Conservation (phyloP, 2,329 filamentous ascomycete genomes). For the Exophiala oligosperma region DNA sequence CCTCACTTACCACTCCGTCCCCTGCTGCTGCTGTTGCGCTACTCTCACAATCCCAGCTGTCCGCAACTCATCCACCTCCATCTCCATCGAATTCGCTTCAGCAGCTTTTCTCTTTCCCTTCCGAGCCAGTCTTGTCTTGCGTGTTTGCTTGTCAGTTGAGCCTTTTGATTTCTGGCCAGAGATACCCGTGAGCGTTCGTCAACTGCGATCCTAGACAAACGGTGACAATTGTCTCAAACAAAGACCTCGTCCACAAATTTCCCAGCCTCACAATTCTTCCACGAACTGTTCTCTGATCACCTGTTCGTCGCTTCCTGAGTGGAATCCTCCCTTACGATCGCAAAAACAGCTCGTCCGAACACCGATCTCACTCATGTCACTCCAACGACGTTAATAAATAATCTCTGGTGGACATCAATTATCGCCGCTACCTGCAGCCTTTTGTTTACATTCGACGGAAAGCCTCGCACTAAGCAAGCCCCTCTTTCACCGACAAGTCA, state of each 20-base stretch:
- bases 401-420: not conserved
- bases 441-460: conserved; percentile 13
- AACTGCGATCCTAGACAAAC: not conserved
- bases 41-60: not conserved
- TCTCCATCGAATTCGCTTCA: conserved; percentile 7
- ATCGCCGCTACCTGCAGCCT: not conserved
- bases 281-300: not conserved
- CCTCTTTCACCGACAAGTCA: conserved; percentile 6
- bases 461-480: not conserved
- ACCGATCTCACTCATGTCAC: not conserved
- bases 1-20: not conserved
- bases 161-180: not conserved
- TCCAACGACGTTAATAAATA: not conserved
- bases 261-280: conserved; percentile 25
- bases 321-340: not conserved
- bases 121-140: conserved; percentile 4
- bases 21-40: no score
- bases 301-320: not conserved
- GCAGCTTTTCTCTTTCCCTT: conserved; percentile 3
- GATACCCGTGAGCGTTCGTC: conserved; percentile 8
- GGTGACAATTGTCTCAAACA: not conserved
- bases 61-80: conserved; percentile 4
- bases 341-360: not conserved
- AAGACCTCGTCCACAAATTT: not conserved
- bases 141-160: conserved; percentile 1